Evolutionary conservation across 1,284 basidiomycete species (phyloP), one percentile per base, ranked within the genome.

Genomic region (Moesziomyces sp.): DNA sequence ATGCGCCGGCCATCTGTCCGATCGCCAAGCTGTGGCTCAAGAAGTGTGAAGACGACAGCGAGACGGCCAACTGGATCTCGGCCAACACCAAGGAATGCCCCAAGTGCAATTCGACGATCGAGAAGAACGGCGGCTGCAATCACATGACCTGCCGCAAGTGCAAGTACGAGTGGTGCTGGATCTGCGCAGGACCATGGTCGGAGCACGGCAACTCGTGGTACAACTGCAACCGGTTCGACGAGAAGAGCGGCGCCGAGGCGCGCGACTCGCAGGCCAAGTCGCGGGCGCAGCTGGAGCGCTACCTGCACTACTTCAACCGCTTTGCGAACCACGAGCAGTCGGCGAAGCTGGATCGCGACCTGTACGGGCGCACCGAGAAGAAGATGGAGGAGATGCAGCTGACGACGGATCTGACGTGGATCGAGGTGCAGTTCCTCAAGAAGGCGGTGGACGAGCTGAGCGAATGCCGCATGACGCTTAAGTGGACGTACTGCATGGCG

Each of bases 341-440:
- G 14, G 94, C 95, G 51, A 95, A 94, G 85, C 90, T 99, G 44
- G 95, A 97, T 24, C 87, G 93, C 19, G 93, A 98, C 78, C 87
- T 98, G 52, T 95, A 97, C 85, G 88, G 88, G 58, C 93, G 94
- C 86, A 98, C 95, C 3, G 95, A 99, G 88, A 95, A 95, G 89
- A 98, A 98, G 90, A 99, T 99, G 96, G 94, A 98, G 85, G 93
- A 97, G 86, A 96, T 99, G 92, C 96, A 98, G 86, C 89, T 93
- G 70, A 91, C 90, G 9, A 93, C 93, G 1, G 89, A 91, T 58
- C 86, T 99, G 42, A 94, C 94, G 4, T 99, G 96, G 96, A 98
- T 98, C 77, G 95, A 99, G 86, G 95, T 95, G 38, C 96, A 98
- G 85, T 99, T 99, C 86, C 94, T 97, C 87, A 93, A 93, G 86